Evolutionary conservation across 2,329 filamentous ascomycete genomes (phyloP), one percentile per base, ranked within the genome.

Genomic region (Diatrype stigma): DNA sequence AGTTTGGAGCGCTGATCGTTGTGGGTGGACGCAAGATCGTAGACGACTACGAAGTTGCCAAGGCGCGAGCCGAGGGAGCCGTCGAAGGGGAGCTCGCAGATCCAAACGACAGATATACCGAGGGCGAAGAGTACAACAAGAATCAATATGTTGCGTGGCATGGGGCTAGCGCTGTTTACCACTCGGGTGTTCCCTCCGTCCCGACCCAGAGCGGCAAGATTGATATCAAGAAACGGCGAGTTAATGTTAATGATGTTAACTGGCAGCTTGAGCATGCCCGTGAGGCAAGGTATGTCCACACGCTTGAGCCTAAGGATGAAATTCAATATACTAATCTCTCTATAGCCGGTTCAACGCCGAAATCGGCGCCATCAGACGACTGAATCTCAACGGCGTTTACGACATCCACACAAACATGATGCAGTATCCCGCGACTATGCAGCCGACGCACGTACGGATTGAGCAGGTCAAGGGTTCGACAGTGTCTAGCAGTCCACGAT

Each of bases 61-160:
- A 85, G 59, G 87, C 87, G 30, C 82, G 84, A 46, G 86, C 85
- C 46, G 84, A 89, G 47, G 93, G 92, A 21, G 85, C 85, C 23
- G 80, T 90, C 2, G 93, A 96, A 68, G 94, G 94, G 57, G 90
- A 96, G 66, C 68, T 97, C 22, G 94, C 92, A 17, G 94, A 97
- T 64, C 93, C 93, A 0, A 87, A 91, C 53, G 94, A 99, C 69
- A 80, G 79, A 53, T 80, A 92, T 40, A 81, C 91, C 23, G 80
- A 81, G 8, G 89, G 87, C 37, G 87, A 95, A 66, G 79, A 85
- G n/a, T 99, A 99, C 78, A 96, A 99, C 77, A 91, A 93, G 73
- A 99, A 99, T 66, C 92, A 96, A 68, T 99, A 96, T 65, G 94
- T 99, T 26, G 94, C 94, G 26, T 99, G 94, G 94, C 92, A 96